Evolutionary conservation across 768 basidiomycete genomes (phyloP), one percentile per base, ranked within the genome.

Genomic region (Cyathus striatus): DNA sequence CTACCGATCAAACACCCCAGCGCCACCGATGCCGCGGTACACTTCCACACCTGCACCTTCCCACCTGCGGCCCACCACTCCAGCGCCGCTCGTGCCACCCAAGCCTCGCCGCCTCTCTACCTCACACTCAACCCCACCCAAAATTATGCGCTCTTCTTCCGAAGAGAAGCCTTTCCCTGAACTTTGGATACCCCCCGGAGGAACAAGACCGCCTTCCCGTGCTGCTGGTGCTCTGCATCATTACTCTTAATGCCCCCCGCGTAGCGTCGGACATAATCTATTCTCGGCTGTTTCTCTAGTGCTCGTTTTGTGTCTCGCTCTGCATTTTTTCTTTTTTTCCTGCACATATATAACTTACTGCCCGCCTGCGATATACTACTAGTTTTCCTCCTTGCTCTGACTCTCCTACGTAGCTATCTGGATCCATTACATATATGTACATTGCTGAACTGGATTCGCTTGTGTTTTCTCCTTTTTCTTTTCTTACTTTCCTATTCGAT

Each of bases 141-240:
- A 77, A 69, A 75, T 81, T 62, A 58, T 52, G 39, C 76, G 82
- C 41, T 76, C 80, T 24, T 70, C 77, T 47, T 81, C 80, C 42
- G 83, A 86, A 55, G 82, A 83, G 65, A 83, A 81, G 58, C 76
- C 65, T 14, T 59, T 80, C 34, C 80, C 76, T 46, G 75, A 83
- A 55, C 73, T 79, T 47, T 85, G 83, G 83, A 65, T 84, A 35
- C 83, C 83, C 12, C 70, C 73, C 23, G 53, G 59, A 30, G 58
- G 62, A 16, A 16, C 16, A 16, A 30, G 27, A 30, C 50, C 63
- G 20, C 60, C 61, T 0, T 63, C 63, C 17, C 59, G 63, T 17
- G 38, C 52, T 25, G 54, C 10, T 30, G 10, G 16, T 16, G 10
- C 16, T 16, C 16, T 16, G 27, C 10, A 16, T 16, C 1, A 1